Evolutionary conservation across 2,329 filamentous ascomycete genomes (phyloP).

Genomic region (Stemphylium beticola): DNA sequence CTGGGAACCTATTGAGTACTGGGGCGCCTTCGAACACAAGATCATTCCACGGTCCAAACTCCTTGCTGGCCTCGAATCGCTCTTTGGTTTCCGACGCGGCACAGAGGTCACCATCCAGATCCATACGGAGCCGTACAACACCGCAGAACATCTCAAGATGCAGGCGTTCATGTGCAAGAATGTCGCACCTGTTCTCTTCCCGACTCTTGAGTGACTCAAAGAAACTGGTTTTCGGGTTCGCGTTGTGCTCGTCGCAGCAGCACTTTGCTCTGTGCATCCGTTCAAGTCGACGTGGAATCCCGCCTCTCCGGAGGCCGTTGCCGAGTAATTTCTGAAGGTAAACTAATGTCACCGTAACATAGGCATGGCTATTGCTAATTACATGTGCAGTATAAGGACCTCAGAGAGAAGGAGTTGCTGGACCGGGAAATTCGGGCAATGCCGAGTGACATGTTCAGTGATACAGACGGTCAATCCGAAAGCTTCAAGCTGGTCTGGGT

Average conservation of each 20-base stretch:
- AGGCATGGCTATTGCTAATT: neutral
- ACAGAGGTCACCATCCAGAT: neutral
- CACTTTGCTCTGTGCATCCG: neutral
- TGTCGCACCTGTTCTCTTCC: neutral
- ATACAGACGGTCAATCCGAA: too few species aligned
- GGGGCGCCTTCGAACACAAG: too few species aligned
- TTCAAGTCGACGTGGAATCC: neutral
- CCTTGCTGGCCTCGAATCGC: neutral
- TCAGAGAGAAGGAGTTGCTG: neutral
- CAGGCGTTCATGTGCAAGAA: neutral
- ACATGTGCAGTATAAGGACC: neutral
- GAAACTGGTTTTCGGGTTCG: neutral
- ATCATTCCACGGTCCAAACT: neutral
- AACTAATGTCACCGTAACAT: too few species aligned
- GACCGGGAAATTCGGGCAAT: too few species aligned
- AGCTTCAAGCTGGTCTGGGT: too few species aligned
- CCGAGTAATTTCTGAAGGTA: neutral
- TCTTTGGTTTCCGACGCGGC: constrained; percentile 3
- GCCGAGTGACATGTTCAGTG: too few species aligned
- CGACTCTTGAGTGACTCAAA: neutral
- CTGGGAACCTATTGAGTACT: too few species aligned
- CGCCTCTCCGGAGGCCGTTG: neutral
- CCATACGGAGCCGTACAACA: neutral
- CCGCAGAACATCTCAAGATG: neutral
- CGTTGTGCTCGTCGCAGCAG: neutral